Evolutionary conservation across 2,329 filamentous ascomycete genomes (phyloP).

Genomic region (Blastomyces parvus): DNA sequence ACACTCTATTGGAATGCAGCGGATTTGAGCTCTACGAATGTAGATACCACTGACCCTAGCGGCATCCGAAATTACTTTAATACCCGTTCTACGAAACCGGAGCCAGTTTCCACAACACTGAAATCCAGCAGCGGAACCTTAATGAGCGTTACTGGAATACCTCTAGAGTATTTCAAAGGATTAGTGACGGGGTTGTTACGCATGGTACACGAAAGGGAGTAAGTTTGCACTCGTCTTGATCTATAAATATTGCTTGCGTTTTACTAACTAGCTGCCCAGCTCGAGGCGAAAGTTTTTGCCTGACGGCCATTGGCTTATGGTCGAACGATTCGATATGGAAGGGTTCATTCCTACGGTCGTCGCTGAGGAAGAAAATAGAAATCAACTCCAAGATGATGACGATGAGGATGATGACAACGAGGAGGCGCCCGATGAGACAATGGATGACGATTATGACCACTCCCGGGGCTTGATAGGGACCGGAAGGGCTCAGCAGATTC

Average conservation of each 20-base stretch:
- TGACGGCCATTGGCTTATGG: constrained; percentile 89
- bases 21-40: constrained; percentile 47
- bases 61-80: constrained; percentile 41
- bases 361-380: constrained; percentile 69
- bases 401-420: constrained; percentile 52
- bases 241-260: not conserved
- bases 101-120: constrained; percentile 24
- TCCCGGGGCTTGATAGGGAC: constrained; percentile 44
- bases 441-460: constrained; percentile 28
- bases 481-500: constrained; percentile 52
- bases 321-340: constrained; percentile 73
- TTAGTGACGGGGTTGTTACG: constrained; percentile 70
- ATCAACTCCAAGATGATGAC: constrained; percentile 56
- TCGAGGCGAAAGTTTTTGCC: constrained; percentile 79
- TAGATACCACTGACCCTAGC: constrained; percentile 27
- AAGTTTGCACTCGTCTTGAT: constrained; percentile 17
- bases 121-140: constrained; percentile 41
- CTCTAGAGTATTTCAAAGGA: constrained; percentile 67
- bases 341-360: constrained; percentile 81
- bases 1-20: constrained; percentile 74
- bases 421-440: constrained; percentile 30
- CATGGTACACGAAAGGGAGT: constrained; percentile 84
- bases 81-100: constrained; percentile 18
- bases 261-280: constrained; percentile 21
- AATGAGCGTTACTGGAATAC: constrained; percentile 59